These are phyloP conservation scores for Chrysoporthe austroafricana DNA, from an alignment of 2,329 filamentous ascomycete species.

Conservation along the genomic window DNA sequence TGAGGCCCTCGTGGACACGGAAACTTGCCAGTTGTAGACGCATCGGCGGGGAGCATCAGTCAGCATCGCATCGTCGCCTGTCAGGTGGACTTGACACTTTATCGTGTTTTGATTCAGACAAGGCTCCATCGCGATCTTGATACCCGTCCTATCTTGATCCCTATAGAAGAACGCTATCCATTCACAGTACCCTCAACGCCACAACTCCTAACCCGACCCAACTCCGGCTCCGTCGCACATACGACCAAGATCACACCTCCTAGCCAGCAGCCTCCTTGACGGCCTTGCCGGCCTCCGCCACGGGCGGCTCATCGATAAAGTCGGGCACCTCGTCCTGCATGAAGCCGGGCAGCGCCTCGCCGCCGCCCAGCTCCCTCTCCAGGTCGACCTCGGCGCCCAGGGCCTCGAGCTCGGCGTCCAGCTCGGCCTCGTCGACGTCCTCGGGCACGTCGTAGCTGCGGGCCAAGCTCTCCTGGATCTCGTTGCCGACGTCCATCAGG, in stretches of 20 bases:
- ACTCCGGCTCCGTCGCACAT: conserved; percentile 5
- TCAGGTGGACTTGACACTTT: too few relatives aligned
- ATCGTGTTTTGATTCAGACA: too few relatives aligned
- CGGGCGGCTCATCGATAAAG: conserved; percentile 91
- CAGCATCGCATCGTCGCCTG: too few relatives aligned
- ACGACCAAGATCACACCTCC: neutral
- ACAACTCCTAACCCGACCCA: neutral
- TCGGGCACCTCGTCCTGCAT: conserved; percentile 87
- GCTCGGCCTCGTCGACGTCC: conserved; percentile 93
- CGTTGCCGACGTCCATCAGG: conserved; percentile 94
- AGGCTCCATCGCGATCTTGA: neutral
- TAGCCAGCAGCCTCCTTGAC: conserved; percentile 78
- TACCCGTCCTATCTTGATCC: neutral
- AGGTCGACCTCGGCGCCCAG: conserved; percentile 92
- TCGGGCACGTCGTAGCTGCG: conserved; percentile 94
- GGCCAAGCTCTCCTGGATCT: conserved; percentile 94
- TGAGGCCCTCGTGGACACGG: too few relatives aligned
- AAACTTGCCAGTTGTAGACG: too few relatives aligned
- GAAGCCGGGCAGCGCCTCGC: conserved; percentile 75
- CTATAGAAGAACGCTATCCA: neutral
- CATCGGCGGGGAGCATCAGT: too few relatives aligned
- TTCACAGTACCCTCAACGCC: neutral
- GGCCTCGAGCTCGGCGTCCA: conserved; percentile 95
- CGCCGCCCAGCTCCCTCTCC: conserved; percentile 66
- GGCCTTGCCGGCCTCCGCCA: conserved; percentile 62